phyloP scores from a whole-genome alignment of 306 rosid species.

The Pterocarpus macrocarpus region DNA sequence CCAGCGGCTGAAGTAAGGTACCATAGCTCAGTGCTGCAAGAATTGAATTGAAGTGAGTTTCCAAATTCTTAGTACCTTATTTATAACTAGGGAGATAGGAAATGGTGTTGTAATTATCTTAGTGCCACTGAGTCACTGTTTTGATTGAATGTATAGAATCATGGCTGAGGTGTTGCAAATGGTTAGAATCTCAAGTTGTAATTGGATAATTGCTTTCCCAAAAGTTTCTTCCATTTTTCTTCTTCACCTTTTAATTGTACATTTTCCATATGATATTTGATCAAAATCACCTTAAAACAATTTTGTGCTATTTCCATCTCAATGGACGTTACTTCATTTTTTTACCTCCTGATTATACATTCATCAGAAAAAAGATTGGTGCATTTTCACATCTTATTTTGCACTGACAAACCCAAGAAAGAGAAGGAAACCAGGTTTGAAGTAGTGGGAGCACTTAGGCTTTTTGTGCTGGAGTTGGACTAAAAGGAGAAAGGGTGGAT shows the following conservation, averaged over 20 bases:
- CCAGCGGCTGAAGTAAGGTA: constrained; percentile 43
- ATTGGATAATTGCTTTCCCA: background rate
- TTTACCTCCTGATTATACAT: too few species aligned
- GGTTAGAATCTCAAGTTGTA: constrained; percentile 19
- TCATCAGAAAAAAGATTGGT: too few species aligned
- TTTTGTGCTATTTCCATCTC: too few species aligned
- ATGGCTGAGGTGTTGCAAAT: constrained; percentile 1
- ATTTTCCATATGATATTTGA: background rate
- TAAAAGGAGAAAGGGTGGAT: too few species aligned
- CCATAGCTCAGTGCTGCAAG: constrained; percentile 9
- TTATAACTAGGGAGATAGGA: constrained; percentile 34
- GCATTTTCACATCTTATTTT: too few species aligned
- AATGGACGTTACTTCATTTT: too few species aligned
- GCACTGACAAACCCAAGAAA: too few species aligned
- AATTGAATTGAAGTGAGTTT: constrained; percentile 33
- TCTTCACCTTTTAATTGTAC: background rate
- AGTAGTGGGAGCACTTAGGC: too few species aligned
- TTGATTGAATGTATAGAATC: constrained; percentile 31
- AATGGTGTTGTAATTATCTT: constrained; percentile 29
- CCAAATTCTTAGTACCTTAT: constrained; percentile 10
- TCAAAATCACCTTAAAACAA: too few species aligned
- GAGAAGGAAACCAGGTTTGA: too few species aligned
- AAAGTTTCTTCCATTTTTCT: background rate
- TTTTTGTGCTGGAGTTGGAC: too few species aligned
- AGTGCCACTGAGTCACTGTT: constrained; percentile 17